Evolutionary conservation across 306 rosid genomes (phyloP).

Genomic region (Vigna trinervia): DNA sequence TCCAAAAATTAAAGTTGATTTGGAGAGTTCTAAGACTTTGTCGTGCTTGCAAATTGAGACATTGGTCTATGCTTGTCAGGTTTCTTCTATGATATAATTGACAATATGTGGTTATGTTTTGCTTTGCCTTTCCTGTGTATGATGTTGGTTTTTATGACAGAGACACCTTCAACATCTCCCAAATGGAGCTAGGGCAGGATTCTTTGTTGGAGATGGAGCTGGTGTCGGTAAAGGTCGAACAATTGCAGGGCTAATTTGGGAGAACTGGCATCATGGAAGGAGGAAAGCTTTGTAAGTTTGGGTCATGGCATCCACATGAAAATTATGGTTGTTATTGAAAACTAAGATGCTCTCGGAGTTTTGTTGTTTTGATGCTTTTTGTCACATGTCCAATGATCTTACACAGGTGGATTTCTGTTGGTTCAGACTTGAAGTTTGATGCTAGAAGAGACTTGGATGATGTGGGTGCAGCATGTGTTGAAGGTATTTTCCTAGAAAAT

Average conservation of each 20-base stretch:
- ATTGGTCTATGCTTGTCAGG: slow-evolving; percentile 97
- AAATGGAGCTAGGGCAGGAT: slow-evolving; percentile 80
- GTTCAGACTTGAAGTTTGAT: slow-evolving; percentile 99
- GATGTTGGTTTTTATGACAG: slow-evolving; percentile 66
- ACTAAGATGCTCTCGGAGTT: slow-evolving; percentile 31
- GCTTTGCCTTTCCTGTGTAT: slow-evolving; percentile 42
- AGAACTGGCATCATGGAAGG: slow-evolving; percentile 90
- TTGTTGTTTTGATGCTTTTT: slow-evolving; percentile 49
- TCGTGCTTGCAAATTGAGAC: slow-evolving; percentile 99
- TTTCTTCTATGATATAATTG: slow-evolving; percentile 58
- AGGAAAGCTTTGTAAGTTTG: slow-evolving; percentile 86
- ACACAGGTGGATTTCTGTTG: slow-evolving; percentile 99
- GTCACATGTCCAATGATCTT: slow-evolving; percentile 49
- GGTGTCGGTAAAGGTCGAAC: slow-evolving; percentile 99
- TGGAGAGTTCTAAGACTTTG: slow-evolving; percentile 73
- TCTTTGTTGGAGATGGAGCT: slow-evolving; percentile 97
- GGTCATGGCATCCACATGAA: slow-evolving; percentile 39
- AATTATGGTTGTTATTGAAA: slow-evolving; percentile 23
- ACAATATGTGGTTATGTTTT: slow-evolving; percentile 37
- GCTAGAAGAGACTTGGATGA: slow-evolving; percentile 98
- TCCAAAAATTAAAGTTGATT: slow-evolving; percentile 69
- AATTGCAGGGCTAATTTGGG: slow-evolving; percentile 95
- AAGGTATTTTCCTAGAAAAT: slow-evolving; percentile 59
- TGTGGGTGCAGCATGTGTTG: slow-evolving; percentile 75
- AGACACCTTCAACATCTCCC: slow-evolving; percentile 93